Evolutionary conservation across 345 rosid species (phyloP), one percentile per base, ranked within the genome.

Genomic region (Boechera stricta): DNA sequence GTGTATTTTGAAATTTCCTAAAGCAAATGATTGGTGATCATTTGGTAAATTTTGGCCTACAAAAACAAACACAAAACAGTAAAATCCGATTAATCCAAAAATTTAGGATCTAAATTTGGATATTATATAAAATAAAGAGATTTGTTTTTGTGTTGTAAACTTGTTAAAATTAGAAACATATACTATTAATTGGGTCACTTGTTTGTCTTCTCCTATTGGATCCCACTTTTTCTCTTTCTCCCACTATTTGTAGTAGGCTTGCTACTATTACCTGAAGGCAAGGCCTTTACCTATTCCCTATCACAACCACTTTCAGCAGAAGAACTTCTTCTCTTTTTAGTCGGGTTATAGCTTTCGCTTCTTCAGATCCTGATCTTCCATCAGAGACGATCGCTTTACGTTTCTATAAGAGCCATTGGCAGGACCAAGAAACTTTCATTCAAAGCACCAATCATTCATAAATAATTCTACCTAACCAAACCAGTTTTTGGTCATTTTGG

Each of bases 11-110:
- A 28, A 49, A 13, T 35, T 61, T 26, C 11, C 28, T 1, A 4
- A 15, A 6, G 65, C 31, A 61, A 61, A 48, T 72, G 69, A 72
- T 60, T 61, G 61, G 5, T 47, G 49, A 36, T 48, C 76, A 60
- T 60, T 60, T 72, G 75, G 49, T 55, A 42, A 69, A 44, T 48
- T 0, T 24, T 28, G 29, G 10, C 4, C n/a, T 45, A 29, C 6
- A 6, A 47, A 5, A 6, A 10, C 15, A 21, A 61, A 61, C 12
- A 59, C 59, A 56, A 42, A 45, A 12, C 8, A 10, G 13, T 11
- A 6, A 35, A 64, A 16, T 47, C 10, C 0, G 3, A 10, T 31
- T n/a, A 65, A 12, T 51, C 4, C 16, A 35, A 67, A 1, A 7
- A 24, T 7, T 18, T n/a, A 59, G 42, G 0, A 5, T 62, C 10